Evolutionary conservation across 2,329 filamentous ascomycete species (phyloP).

Genomic region (Cytospora piceicola): DNA sequence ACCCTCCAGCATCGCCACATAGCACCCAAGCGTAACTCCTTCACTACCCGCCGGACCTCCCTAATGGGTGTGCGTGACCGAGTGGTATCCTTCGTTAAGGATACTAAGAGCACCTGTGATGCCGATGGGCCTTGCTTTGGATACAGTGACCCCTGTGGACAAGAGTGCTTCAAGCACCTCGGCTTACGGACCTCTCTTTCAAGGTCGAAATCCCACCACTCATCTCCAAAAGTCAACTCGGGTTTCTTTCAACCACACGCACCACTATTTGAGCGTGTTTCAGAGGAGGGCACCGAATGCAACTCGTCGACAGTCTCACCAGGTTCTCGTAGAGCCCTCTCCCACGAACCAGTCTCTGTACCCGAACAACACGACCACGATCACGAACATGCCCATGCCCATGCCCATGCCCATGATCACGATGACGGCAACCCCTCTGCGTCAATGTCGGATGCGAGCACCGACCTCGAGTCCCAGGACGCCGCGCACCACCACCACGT

Average conservation of each 20-base stretch:
- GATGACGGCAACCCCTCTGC: neutral
- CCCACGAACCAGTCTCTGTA: slow-evolving; percentile 10
- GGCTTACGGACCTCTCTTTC: slow-evolving; percentile 43
- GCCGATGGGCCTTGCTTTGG: slow-evolving; percentile 64
- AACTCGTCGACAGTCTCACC: slow-evolving; percentile 27
- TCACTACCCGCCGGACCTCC: slow-evolving; percentile 51
- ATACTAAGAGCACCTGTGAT: slow-evolving; percentile 66
- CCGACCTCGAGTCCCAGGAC: slow-evolving; percentile 51
- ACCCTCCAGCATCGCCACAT: slow-evolving; percentile 30
- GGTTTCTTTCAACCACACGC: slow-evolving; percentile 38
- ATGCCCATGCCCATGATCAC: slow-evolving; percentile 26
- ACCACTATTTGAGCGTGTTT: slow-evolving; percentile 45
- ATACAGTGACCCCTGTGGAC: slow-evolving; percentile 67
- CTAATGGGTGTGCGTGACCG: slow-evolving; percentile 58
- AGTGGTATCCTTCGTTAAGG: slow-evolving; percentile 67
- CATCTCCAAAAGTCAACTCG: slow-evolving; percentile 37
- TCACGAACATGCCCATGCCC: slow-evolving; percentile 23
- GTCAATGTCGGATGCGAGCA: slow-evolving; percentile 37
- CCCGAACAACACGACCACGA: slow-evolving; percentile 21
- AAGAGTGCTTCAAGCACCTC: slow-evolving; percentile 67
- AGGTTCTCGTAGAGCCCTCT: slow-evolving; percentile 15
- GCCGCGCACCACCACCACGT: slow-evolving; percentile 85
- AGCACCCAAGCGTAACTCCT: neutral
- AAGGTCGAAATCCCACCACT: slow-evolving; percentile 41
- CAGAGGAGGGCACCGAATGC: slow-evolving; percentile 31